phyloP scores from a whole-genome alignment of 2,329 filamentous ascomycete genomes.

The Hypoxylon sp. region DNA sequence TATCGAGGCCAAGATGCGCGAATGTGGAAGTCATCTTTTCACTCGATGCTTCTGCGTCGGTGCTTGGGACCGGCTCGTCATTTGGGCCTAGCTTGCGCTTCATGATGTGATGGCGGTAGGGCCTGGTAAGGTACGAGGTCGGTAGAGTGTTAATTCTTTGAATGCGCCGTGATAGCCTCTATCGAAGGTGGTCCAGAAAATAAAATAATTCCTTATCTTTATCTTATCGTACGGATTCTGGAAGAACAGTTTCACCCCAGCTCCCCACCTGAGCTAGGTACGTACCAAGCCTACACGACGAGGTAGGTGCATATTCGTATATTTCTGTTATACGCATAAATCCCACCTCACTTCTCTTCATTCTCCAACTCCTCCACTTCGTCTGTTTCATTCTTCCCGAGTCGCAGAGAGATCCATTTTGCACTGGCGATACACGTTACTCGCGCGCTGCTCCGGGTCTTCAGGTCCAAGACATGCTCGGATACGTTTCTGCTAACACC shows the following conservation, averaged over 20 bases:
- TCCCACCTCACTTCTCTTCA: too few species aligned
- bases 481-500: neutral
- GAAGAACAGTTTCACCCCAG: slow-evolving; percentile 24
- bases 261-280: neutral
- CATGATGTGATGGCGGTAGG: slow-evolving; percentile 50
- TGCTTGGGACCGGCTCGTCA: slow-evolving; percentile 55
- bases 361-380: too few species aligned
- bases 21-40: slow-evolving; percentile 62
- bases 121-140: neutral
- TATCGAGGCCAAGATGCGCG: slow-evolving; percentile 79
- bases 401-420: too few species aligned
- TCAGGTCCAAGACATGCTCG: too few species aligned
- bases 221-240: slow-evolving; percentile 28
- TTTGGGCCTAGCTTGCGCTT: slow-evolving; percentile 69
- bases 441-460: too few species aligned
- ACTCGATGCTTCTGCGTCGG: slow-evolving; percentile 42
- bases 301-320: too few species aligned
- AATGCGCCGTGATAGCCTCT: neutral
- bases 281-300: too few species aligned
- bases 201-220: slow-evolving; percentile 34
- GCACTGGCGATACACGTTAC: too few species aligned
- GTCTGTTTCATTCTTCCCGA: too few species aligned
- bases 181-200: slow-evolving; percentile 15
- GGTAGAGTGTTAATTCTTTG: neutral
- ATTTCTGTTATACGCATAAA: too few species aligned